phyloP scores from a whole-genome alignment of 225 moss, liverwort and hornwort genomes.

The Asterella californica region DNA sequence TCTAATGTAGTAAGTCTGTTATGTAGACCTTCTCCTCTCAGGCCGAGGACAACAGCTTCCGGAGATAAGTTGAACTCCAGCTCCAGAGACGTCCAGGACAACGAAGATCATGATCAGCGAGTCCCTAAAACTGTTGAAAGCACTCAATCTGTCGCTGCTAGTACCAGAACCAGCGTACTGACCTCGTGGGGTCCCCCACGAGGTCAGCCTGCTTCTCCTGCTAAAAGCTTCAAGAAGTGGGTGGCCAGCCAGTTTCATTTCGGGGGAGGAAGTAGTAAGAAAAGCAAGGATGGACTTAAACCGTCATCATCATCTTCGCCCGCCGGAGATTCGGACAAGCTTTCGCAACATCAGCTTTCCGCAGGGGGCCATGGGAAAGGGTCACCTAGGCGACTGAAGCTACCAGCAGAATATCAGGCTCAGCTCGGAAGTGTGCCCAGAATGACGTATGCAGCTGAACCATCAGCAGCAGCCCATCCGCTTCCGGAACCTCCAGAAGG shows the following conservation, averaged over 20 bases:
- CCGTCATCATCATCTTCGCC: neutral
- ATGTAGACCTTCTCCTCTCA: neutral
- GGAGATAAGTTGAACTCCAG: neutral
- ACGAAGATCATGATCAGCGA: neutral
- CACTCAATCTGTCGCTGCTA: neutral
- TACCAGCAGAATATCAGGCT: neutral
- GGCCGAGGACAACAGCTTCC: neutral
- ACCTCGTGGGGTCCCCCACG: no score
- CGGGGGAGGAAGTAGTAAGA: neutral
- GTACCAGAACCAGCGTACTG: no score
- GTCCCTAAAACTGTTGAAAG: neutral
- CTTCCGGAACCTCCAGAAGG: neutral
- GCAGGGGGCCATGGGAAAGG: neutral
- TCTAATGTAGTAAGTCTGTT: neutral
- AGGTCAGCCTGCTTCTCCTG: neutral
- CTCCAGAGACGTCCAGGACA: neutral
- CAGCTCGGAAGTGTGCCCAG: neutral
- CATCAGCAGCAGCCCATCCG: neutral
- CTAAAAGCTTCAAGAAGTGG: constrained; percentile 17
- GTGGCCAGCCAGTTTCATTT: constrained; percentile 12
- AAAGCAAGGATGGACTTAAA: neutral
- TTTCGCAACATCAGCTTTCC: no score
- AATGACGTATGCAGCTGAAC: neutral
- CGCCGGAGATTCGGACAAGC: neutral
- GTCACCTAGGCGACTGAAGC: neutral